These are phyloP conservation scores for Didymella arachidicola DNA, from an alignment of 2,329 filamentous ascomycete genomes.

Conservation along the genomic window DNA sequence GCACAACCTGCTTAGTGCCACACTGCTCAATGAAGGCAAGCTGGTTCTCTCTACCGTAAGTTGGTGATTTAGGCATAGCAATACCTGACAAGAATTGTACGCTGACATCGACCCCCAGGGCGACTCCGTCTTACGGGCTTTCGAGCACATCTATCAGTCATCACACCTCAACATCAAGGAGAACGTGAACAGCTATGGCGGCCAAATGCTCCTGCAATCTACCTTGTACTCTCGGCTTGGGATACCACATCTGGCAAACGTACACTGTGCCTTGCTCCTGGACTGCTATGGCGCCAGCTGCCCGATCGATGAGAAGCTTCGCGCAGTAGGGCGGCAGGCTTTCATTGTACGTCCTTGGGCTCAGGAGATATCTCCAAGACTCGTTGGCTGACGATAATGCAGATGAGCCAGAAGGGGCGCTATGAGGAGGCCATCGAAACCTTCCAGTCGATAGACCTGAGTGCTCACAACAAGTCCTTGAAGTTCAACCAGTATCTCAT, in stretches of 20 bases:
- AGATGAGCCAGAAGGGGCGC: slow-evolving; percentile 69
- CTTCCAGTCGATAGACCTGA: slow-evolving; percentile 67
- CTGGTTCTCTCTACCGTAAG: slow-evolving; percentile 76
- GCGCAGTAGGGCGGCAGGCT: slow-evolving; percentile 74
- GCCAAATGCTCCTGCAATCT: slow-evolving; percentile 75
- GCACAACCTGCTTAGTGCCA: slow-evolving; percentile 84
- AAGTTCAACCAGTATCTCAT: slow-evolving; percentile 79
- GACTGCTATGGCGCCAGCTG: slow-evolving; percentile 71
- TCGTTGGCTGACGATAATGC: neutral
- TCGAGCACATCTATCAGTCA: slow-evolving; percentile 83
- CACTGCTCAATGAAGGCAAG: slow-evolving; percentile 85
- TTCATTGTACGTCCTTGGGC: slow-evolving; percentile 57
- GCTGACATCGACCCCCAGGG: slow-evolving; percentile 52
- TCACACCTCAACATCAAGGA: slow-evolving; percentile 82
- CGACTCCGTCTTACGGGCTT: slow-evolving; percentile 65
- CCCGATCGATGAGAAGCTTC: slow-evolving; percentile 80
- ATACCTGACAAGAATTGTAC: no score
- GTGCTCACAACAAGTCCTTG: slow-evolving; percentile 73
- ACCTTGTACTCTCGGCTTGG: slow-evolving; percentile 80
- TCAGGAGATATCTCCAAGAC: neutral
- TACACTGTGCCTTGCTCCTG: slow-evolving; percentile 76
- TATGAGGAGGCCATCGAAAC: slow-evolving; percentile 72
- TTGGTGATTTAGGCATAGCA: neutral
- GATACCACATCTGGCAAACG: slow-evolving; percentile 63
- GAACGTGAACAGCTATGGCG: slow-evolving; percentile 76